phyloP scores from a whole-genome alignment of 164 flowering plant genomes.

The Tinospora cordifolia region DNA sequence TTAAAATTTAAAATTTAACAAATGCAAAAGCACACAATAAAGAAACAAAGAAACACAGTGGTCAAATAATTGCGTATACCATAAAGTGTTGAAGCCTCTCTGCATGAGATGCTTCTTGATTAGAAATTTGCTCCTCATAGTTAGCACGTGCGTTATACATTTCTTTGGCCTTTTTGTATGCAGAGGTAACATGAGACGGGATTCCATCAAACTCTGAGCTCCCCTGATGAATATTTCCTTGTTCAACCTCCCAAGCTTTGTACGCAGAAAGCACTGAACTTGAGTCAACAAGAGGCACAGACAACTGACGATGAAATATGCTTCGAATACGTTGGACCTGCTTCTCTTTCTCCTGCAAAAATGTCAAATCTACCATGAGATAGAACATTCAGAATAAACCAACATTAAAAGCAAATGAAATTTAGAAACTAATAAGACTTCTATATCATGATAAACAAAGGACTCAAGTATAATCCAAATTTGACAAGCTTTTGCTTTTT shows the following conservation, averaged over 20 bases:
- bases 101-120: constrained; percentile 37
- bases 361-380: neutral
- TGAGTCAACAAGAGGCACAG: constrained; percentile 53
- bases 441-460: neutral
- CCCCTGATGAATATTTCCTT: constrained; percentile 33
- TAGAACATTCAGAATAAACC: neutral
- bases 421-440: neutral
- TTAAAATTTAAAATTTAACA: neutral
- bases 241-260: constrained; percentile 79
- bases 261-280: constrained; percentile 48
- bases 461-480: neutral
- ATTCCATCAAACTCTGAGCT: constrained; percentile 48
- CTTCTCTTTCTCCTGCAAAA: constrained; percentile 57
- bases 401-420: neutral
- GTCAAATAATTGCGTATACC: constrained; percentile 31
- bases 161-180: constrained; percentile 64
- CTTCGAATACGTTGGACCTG: constrained; percentile 65
- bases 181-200: constrained; percentile 50
- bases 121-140: constrained; percentile 58
- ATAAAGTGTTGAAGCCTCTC: constrained; percentile 62
- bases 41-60: neutral
- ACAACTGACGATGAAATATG: constrained; percentile 78
- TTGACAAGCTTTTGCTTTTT: neutral
- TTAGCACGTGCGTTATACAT: constrained; percentile 56
- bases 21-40: neutral